A percentile compares a stretch with the other conserved stretches of the same genome.
phyloP scores from a whole-genome alignment of 495 filamentous ascomycete species.

The Lophiostoma macrostomum region DNA sequence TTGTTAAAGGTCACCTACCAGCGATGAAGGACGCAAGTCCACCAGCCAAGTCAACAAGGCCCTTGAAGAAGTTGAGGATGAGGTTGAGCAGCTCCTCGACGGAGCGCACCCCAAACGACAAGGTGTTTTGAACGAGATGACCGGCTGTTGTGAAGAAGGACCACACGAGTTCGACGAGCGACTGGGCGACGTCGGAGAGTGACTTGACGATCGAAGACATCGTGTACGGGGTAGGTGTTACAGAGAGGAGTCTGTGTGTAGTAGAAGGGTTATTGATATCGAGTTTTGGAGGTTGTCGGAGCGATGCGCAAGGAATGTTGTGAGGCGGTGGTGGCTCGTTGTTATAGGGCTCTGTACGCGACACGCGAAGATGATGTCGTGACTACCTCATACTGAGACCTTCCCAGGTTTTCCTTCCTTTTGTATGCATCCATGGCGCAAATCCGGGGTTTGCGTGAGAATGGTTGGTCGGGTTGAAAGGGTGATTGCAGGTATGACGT shows the following conservation, averaged over 20 bases:
- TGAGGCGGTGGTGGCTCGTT: neutral
- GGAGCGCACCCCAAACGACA: conserved; percentile 11
- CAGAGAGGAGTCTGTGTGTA: neutral
- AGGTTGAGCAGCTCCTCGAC: conserved; percentile 18
- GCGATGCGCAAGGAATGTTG: conserved; percentile 1
- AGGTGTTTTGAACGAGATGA: conserved; percentile 20
- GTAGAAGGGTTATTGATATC: neutral
- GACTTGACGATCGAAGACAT: conserved; percentile 29
- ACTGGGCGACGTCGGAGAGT: conserved; percentile 26
- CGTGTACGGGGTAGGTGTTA: neutral
- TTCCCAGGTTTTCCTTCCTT: too few relatives aligned
- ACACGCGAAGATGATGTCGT: neutral
- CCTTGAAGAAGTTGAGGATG: conserved; percentile 23
- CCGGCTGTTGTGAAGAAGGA: conserved; percentile 27
- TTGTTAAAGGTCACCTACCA: conserved; percentile 6
- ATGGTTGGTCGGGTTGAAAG: too few relatives aligned
- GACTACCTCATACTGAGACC: too few relatives aligned
- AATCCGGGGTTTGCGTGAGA: too few relatives aligned
- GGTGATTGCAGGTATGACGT: too few relatives aligned
- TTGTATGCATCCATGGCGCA: too few relatives aligned
- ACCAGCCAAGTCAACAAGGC: conserved; percentile 17
- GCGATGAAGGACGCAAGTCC: conserved; percentile 24
- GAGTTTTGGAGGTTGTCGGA: neutral
- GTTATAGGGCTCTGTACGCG: neutral
- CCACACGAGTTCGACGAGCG: conserved; percentile 28